Conservation (phyloP, 495 filamentous ascomycete species). For the Wilcoxina mikolae region DNA sequence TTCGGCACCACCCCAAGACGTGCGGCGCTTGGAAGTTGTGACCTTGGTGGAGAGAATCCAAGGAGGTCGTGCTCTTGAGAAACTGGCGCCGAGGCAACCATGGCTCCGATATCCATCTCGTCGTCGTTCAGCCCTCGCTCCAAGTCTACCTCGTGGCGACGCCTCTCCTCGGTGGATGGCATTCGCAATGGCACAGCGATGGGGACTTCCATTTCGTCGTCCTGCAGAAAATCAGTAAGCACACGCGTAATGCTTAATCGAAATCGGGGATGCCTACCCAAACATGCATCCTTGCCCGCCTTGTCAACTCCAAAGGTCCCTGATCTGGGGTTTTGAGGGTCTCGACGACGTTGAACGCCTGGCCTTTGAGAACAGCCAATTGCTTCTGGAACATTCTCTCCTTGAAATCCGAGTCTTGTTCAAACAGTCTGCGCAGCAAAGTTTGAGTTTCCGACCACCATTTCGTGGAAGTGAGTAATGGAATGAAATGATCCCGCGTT, state of each 20-base stretch:
- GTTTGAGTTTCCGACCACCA: slow-evolving; percentile 97
- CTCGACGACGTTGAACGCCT: slow-evolving; percentile 98
- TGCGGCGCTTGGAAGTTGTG: slow-evolving; percentile 64
- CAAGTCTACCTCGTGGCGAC: slow-evolving; percentile 37
- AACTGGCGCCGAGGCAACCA: slow-evolving; percentile 43
- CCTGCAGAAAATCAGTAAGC: slow-evolving; percentile 27
- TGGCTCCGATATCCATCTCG: slow-evolving; percentile 86
- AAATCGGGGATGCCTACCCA: slow-evolving; percentile 38
- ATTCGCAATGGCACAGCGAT: slow-evolving; percentile 77
- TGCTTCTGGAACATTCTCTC: slow-evolving; percentile 95
- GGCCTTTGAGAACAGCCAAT: slow-evolving; percentile 97
- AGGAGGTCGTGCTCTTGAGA: slow-evolving; percentile 56
- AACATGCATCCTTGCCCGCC: slow-evolving; percentile 78
- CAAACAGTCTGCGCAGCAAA: slow-evolving; percentile 67
- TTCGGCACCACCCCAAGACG: slow-evolving; percentile 57
- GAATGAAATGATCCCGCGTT: slow-evolving; percentile 85
- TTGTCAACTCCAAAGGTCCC: slow-evolving; percentile 82
- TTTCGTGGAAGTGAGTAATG: slow-evolving; percentile 74
- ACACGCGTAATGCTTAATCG: background rate
- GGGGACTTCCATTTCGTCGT: slow-evolving; percentile 90
- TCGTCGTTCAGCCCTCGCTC: slow-evolving; percentile 29
- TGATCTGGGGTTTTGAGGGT: slow-evolving; percentile 84
- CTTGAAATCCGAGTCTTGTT: slow-evolving; percentile 86
- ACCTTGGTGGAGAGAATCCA: slow-evolving; percentile 44
- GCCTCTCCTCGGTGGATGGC: slow-evolving; percentile 61